Percentiles rank a stretch among this genome's conserved stretches.
Conservation (phyloP, 2,329 filamentous ascomycete species). For the Didymella pomorum region DNA sequence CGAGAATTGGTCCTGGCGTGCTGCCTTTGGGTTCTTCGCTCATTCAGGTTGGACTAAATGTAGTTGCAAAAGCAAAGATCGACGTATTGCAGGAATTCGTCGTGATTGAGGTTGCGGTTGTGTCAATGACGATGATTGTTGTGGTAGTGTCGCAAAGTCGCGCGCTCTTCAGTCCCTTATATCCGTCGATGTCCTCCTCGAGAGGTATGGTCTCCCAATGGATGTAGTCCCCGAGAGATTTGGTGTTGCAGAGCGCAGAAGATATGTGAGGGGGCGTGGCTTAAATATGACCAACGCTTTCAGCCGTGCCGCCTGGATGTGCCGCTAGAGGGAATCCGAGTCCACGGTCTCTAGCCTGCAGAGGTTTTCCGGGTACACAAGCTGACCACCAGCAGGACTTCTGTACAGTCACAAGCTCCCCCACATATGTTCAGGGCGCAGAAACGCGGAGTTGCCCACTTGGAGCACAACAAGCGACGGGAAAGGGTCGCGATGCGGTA, state of each 20-base stretch:
- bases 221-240: conserved; percentile 24
- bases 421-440: conserved; percentile 9
- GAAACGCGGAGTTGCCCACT: conserved; percentile 4
- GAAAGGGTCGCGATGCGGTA: conserved; percentile 26
- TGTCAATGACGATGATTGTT: conserved; percentile 7
- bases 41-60: conserved; percentile 30
- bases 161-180: conserved; percentile 4
- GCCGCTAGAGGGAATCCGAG: conserved; percentile 8
- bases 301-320: conserved; percentile 15
- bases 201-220: conserved; percentile 17
- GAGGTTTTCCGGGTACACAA: background rate
- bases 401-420: conserved; percentile 4
- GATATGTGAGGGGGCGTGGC: conserved; percentile 17
- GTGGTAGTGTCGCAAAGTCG: conserved; percentile 9
- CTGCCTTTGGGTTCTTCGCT: conserved; percentile 52
- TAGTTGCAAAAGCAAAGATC: conserved; percentile 11
- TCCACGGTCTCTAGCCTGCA: conserved; percentile 8
- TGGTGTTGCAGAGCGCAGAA: conserved; percentile 10
- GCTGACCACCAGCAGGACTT: conserved; percentile 4
- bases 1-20: conserved; percentile 53
- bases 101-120: background rate
- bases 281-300: conserved; percentile 28
- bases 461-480: conserved; percentile 17
- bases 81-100: background rate
- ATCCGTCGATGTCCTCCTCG: conserved; percentile 13